A percentile compares a stretch with the other conserved stretches of the same genome.
Conservation (phyloP, 106 monocot species). For the Dendrobium huoshanense region DNA sequence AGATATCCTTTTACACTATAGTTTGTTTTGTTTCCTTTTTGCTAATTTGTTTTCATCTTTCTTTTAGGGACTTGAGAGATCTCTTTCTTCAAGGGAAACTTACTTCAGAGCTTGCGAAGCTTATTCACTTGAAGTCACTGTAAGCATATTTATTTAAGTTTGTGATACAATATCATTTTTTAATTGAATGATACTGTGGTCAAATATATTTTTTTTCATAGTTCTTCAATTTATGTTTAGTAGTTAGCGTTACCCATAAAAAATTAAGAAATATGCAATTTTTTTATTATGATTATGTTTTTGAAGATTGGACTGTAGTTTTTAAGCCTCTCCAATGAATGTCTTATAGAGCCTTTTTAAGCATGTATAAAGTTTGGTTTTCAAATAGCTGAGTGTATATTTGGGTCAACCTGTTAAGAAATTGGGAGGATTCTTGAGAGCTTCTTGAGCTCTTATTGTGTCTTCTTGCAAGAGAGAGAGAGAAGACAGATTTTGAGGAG, state of each 20-base stretch:
- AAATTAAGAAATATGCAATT: neutral
- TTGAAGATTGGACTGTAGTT: neutral
- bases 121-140: slow-evolving; percentile 31
- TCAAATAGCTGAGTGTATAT: neutral
- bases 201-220: neutral
- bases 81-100: slow-evolving; percentile 45
- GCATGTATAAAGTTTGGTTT: neutral
- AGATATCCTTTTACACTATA: neutral
- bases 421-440: too few relatives aligned
- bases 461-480: too few relatives aligned
- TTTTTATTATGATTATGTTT: neutral
- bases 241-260: neutral
- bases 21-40: neutral
- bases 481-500: too few relatives aligned
- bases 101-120: slow-evolving; percentile 34
- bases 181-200: neutral
- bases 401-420: neutral
- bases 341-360: neutral
- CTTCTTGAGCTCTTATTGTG: too few relatives aligned
- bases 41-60: slow-evolving; percentile 2
- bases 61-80: slow-evolving; percentile 47
- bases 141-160: slow-evolving; percentile 12
- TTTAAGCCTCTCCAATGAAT: neutral
- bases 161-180: neutral
- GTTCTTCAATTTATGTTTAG: neutral